Evolutionary conservation across 345 rosid species (phyloP).

Genomic region (Sapria himalayana): DNA sequence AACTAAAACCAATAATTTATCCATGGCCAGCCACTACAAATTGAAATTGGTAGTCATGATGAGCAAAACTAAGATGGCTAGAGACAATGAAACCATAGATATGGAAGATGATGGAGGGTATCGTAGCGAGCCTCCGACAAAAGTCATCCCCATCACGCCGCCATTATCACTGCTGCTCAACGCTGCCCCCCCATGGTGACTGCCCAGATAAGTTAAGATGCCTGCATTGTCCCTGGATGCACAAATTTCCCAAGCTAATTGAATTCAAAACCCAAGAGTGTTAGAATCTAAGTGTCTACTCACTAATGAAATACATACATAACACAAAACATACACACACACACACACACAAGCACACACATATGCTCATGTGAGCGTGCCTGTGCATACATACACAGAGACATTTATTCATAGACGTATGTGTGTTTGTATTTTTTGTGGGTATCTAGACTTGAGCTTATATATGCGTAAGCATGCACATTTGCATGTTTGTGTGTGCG

Average conservation of each 20-base stretch:
- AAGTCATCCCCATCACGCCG: slow-evolving; percentile 44
- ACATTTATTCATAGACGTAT: too few relatives aligned
- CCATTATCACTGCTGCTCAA: slow-evolving; percentile 14
- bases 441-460: too few relatives aligned
- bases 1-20: too few relatives aligned
- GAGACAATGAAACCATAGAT: slow-evolving; percentile 20
- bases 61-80: slow-evolving; percentile 25
- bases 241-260: slow-evolving; percentile 25
- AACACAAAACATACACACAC: not conserved
- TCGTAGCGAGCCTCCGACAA: slow-evolving; percentile 28
- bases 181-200: slow-evolving; percentile 5
- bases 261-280: slow-evolving; percentile 1
- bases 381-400: not conserved
- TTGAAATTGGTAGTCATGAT: slow-evolving; percentile 14
- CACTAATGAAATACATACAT: slow-evolving; percentile 1
- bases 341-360: not conserved
- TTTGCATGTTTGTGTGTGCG: not conserved
- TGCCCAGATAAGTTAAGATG: slow-evolving; percentile 22
- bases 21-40: too few relatives aligned
- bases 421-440: too few relatives aligned
- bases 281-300: not conserved
- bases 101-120: slow-evolving; percentile 10
- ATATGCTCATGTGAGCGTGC: not conserved
- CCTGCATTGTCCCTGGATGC: slow-evolving; percentile 21
- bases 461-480: not conserved